Evolutionary conservation across 805 yeast genomes (phyloP), one percentile per base, ranked within the genome.

Genomic region (Saturnispora besseyi): DNA sequence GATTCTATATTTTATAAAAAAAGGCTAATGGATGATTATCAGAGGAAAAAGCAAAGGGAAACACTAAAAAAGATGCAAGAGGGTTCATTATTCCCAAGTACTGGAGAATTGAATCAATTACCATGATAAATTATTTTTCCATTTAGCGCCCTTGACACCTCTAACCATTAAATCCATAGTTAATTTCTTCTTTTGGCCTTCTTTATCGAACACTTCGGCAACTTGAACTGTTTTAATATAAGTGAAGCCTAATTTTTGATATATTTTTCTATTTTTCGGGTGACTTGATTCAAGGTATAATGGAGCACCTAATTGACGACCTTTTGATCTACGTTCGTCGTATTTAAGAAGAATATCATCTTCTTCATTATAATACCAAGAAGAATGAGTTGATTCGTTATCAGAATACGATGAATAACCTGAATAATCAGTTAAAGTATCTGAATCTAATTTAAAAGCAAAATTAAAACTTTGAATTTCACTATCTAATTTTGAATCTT

Each of bases 241-340:
- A 8, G 70, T 66, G 54, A 77, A 79, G 18, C 82, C 83, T 56
- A 78, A 65, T 59, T 77, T 76, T 52, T 70, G 69, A 61, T 79
- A 79, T 51, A 79, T 76, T 49, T 64, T 67, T 33, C 78, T 66
- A 59, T 79, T 79, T 49, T 71, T 68, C 10, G 75, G 75, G 62
- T 76, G 78, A 26, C 84, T 77, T 44, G 79, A 71, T 62, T 79
- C 85, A 53, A 79, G 69, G 61, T 79, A 79, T 51, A 72, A 61
- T 12, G 68, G 63, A 37, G 66, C 64, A 28, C 68, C 68, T 13
- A 61, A 51, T 46, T 63, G 56, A 12, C 62, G 44, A 54, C 51
- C 72, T 63, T 45, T 58, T 45, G 53, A 46, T 55, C 55, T 63
- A 54, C 50, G 56, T 52, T 61, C 53, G 51, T 65, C 69, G 48